Conservation (phyloP, 169 alveolate species). For the Eimeria praecox region DNA sequence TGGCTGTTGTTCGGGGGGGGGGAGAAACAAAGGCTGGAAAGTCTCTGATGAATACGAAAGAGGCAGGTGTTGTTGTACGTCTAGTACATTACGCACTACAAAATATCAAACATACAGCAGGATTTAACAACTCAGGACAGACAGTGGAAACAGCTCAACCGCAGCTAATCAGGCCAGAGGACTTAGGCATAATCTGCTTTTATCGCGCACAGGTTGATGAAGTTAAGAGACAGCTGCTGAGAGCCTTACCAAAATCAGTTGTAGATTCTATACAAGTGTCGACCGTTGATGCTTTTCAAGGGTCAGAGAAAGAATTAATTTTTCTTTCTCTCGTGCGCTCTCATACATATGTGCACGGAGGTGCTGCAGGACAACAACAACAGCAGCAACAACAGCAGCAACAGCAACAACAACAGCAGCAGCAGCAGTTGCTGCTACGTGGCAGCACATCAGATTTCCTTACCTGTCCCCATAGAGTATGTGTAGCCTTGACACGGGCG, state of each 20-base stretch:
- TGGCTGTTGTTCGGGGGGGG: constrained; percentile 27
- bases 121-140: neutral
- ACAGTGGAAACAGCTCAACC: neutral
- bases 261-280: constrained; percentile 61
- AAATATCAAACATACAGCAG: neutral
- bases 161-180: constrained; percentile 23
- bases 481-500: constrained; percentile 82
- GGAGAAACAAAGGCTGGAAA: constrained; percentile 36
- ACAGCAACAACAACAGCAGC: too few species aligned
- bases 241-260: constrained; percentile 4
- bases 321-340: constrained; percentile 81
- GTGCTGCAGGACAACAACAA: neutral
- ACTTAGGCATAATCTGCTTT: constrained; percentile 76
- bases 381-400: too few species aligned
- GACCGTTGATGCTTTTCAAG: constrained; percentile 84
- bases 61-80: constrained; percentile 38
- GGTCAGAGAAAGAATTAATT: constrained; percentile 80
- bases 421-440: too few species aligned
- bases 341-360: neutral
- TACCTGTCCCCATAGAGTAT: constrained; percentile 72
- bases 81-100: constrained; percentile 39
- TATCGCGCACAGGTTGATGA: constrained; percentile 73
- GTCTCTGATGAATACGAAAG: constrained; percentile 32
- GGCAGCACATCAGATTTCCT: constrained; percentile 33
- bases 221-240: constrained; percentile 28